These are phyloP conservation scores for Coemansia sp. DNA, from an alignment of 192 early-diverging fungal species.

Conservation along the genomic window DNA sequence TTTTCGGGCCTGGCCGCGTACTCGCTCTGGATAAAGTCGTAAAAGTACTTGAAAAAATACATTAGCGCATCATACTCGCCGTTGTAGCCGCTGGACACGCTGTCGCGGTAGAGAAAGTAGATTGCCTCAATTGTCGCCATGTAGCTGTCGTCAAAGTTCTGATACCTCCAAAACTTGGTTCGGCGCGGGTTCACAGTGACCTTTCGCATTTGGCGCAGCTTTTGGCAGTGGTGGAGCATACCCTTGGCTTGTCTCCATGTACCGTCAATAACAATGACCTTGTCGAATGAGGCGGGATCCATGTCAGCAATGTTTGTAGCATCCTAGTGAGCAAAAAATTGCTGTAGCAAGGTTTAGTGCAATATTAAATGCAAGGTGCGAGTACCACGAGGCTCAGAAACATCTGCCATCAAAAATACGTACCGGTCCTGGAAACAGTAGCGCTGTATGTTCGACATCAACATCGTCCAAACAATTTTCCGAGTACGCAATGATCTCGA, in stretches of 20 bases:
- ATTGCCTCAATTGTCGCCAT: conserved; percentile 96
- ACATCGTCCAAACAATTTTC: conserved; percentile 56
- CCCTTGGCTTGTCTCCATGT: conserved; percentile 86
- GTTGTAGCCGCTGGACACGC: conserved; percentile 59
- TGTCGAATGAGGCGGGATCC: conserved; percentile 65
- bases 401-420: background rate
- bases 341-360: conserved; percentile 7
- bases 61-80: conserved; percentile 87
- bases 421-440: conserved; percentile 83
- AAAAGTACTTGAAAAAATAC: conserved; percentile 91
- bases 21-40: conserved; percentile 76
- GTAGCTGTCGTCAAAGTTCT: conserved; percentile 67
- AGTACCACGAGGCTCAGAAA: background rate
- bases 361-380: background rate
- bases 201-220: conserved; percentile 53
- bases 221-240: conserved; percentile 55
- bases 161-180: conserved; percentile 93
- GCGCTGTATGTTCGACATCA: conserved; percentile 65
- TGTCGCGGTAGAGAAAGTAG: conserved; percentile 90
- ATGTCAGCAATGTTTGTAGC: conserved; percentile 70
- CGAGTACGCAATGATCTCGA: conserved; percentile 60
- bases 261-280: conserved; percentile 89
- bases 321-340: conserved; percentile 39
- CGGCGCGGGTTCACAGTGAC: conserved; percentile 69
- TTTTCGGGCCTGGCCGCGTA: conserved; percentile 66